Evolutionary conservation across 495 filamentous ascomycete genomes (phyloP), one percentile per base, ranked within the genome.

Genomic region (Aspergillus cavernicola): DNA sequence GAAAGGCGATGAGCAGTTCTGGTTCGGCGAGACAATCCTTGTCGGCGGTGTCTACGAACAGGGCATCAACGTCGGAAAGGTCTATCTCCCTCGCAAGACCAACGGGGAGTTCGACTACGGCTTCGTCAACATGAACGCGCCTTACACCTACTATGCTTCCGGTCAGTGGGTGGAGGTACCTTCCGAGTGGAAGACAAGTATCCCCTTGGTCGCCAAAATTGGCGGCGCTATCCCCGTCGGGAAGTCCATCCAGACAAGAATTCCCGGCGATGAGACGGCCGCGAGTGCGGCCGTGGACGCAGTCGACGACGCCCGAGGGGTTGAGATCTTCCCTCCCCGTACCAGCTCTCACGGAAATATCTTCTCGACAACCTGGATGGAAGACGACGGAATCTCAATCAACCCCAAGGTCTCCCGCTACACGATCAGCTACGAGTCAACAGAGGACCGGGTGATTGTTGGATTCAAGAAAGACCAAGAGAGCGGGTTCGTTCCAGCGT

Each of bases 1-100:
- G 51, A 67, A 71, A 3, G 82, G 83, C 12, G 85, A 87, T 32
- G 77, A 78, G 23, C 83, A 88, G 58, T 88, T 83, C 69, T 88
- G 85, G 85, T 78, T 88, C 50, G 84, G 85, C 11, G 80, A 85
- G 57, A 73, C 74, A n/a, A 65, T 88, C 6, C 71, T 88, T 4
- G 73, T 88, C 19, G 81, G 80, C 5, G 83, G 85, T 15, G 82
- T 88, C 6, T 86, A 85, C 61, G 73, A 84, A 59, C 69, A 81
- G 1, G 82, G 79, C 9, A 65, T 73, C 16, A 72, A 59, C 20
- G 69, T 58, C 20, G 79, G 78, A 4, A 73, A 72, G 16, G 64
- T 88, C 18, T 88, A 88, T 52, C 77, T 88, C 0, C 85, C 85
- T 1, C 66, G 72, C 4, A 78, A 73, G 57, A 55, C 55, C 1